A percentile compares a stretch with the other conserved stretches of the same genome.
Conservation (phyloP, 495 filamentous ascomycete species). For the Melanomma pulvis-pyrius region DNA sequence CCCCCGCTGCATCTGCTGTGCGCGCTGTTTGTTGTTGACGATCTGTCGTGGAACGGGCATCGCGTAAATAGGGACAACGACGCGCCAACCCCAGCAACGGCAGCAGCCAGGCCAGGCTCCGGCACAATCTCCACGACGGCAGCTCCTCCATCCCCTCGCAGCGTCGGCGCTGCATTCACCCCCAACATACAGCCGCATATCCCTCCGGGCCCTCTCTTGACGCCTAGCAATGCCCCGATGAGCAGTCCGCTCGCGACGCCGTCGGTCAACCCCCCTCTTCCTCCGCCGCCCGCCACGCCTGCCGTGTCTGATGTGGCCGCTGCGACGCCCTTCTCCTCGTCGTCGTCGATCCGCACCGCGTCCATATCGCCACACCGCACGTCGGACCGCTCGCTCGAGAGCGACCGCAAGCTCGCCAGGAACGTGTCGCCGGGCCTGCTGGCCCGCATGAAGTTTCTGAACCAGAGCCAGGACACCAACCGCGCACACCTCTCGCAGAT, state of each 20-base stretch:
- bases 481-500: slow-evolving; percentile 51
- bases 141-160: not conserved
- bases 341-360: slow-evolving; percentile 12
- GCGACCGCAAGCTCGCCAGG: slow-evolving; percentile 37
- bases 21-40: slow-evolving; percentile 8
- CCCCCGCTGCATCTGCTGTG: not conserved
- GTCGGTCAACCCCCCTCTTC: not conserved
- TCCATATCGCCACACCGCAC: slow-evolving; percentile 10
- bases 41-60: not conserved
- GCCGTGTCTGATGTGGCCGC: slow-evolving; percentile 9
- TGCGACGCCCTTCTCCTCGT: slow-evolving; percentile 2
- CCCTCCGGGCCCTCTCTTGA: not conserved
- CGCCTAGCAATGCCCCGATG: slow-evolving; percentile 26
- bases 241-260: slow-evolving; percentile 22
- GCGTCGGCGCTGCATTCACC: slow-evolving; percentile 1
- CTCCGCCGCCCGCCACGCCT: slow-evolving; percentile 1
- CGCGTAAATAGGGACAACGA: not conserved
- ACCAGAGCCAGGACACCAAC: slow-evolving; percentile 55
- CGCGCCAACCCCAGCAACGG: not conserved
- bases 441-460: slow-evolving; percentile 73
- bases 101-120: too few species aligned
- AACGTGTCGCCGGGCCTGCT: slow-evolving; percentile 74
- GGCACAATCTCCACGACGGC: not conserved
- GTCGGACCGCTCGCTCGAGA: slow-evolving; percentile 17
- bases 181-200: not conserved